phyloP scores from a whole-genome alignment of 179 eudicot genomes.

The Camellia oleifera region DNA sequence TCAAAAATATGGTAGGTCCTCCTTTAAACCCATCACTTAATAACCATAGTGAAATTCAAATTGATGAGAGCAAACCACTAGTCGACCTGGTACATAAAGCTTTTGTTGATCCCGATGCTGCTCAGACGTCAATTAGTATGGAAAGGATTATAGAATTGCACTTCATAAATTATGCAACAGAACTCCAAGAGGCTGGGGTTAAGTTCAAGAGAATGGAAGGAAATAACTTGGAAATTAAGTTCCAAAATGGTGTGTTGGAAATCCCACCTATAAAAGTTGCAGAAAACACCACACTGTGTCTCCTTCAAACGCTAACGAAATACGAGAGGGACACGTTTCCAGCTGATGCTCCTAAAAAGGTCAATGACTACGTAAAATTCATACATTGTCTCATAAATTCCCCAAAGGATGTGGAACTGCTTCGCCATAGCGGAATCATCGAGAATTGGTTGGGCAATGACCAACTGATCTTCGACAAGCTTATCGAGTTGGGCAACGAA shows the following conservation, averaged over 20 bases:
- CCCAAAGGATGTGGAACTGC: background rate
- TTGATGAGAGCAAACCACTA: background rate
- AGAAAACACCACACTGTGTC: background rate
- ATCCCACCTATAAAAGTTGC: background rate
- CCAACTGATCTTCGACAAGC: background rate
- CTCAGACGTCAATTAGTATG: too few species aligned
- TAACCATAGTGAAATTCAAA: background rate
- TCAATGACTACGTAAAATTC: background rate
- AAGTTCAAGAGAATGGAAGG: conserved; percentile 16
- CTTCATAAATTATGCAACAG: conserved; percentile 20
- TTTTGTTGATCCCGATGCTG: background rate
- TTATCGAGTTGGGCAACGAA: background rate
- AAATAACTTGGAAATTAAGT: conserved; percentile 12
- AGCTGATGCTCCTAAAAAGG: too few species aligned
- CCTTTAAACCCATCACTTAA: too few species aligned
- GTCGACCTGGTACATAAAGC: background rate
- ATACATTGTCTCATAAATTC: conserved; percentile 5
- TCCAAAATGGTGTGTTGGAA: background rate
- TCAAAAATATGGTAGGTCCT: background rate
- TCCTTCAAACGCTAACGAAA: background rate
- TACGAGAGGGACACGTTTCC: background rate
- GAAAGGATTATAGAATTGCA: background rate
- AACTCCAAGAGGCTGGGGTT: conserved; percentile 31
- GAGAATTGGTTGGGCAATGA: background rate
- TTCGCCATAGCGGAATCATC: background rate